phyloP scores from a whole-genome alignment of 2,329 filamentous ascomycete species.

The Raffaelea ambrosiae region DNA sequence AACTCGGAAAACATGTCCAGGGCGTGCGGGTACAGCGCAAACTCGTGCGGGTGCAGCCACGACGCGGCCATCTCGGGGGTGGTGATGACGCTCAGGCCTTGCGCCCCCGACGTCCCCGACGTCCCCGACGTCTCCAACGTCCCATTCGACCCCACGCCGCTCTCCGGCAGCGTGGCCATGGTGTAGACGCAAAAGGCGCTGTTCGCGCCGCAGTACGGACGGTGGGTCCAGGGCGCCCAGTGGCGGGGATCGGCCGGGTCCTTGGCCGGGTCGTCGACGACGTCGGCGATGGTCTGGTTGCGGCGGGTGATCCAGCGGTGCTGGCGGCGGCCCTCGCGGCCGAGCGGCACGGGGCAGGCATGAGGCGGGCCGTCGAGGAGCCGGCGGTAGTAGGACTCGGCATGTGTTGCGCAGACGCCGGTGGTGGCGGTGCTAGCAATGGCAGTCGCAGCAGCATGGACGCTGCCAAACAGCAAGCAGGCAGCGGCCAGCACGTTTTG shows the following conservation, averaged over 20 bases:
- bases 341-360: conserved; percentile 2
- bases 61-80: conserved; percentile 24
- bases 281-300: neutral
- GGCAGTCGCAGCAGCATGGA: too few species aligned
- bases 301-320: conserved; percentile 2
- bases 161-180: conserved; percentile 10
- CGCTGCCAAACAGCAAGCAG: too few species aligned
- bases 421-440: neutral
- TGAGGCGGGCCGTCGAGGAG: neutral
- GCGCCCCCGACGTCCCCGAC: neutral
- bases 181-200: conserved; percentile 19
- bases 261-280: neutral
- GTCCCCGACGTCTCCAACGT: too few species aligned
- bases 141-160: neutral
- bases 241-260: conserved; percentile 1
- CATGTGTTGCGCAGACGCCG: conserved; percentile 1
- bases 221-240: conserved; percentile 19
- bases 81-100: conserved; percentile 15
- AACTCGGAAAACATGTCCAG: too few species aligned
- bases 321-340: conserved; percentile 1
- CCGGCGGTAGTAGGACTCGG: neutral
- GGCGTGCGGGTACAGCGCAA: neutral
- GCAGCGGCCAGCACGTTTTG: too few species aligned
- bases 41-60: conserved; percentile 7
- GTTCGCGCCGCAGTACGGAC: conserved; percentile 14